phyloP scores from a whole-genome alignment of 805 yeast genomes.

The Priceomyces medius region DNA sequence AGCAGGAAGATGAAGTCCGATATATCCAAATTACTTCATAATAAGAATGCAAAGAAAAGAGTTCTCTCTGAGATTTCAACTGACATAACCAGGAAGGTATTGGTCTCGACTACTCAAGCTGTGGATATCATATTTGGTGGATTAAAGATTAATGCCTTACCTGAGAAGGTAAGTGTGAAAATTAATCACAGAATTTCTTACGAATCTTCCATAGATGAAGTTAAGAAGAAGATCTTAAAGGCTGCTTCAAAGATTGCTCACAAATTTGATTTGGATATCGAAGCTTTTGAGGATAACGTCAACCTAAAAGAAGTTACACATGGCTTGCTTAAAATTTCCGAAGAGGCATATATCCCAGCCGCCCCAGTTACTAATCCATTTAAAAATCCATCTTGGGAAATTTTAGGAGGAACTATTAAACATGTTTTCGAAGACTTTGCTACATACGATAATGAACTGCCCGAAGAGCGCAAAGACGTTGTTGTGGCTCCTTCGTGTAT shows the following conservation, averaged over 20 bases:
- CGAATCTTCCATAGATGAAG: conserved; percentile 38
- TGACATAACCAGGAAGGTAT: conserved; percentile 29
- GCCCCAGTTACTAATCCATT: conserved; percentile 40
- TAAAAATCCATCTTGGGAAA: conserved; percentile 31
- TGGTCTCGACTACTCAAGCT: conserved; percentile 49
- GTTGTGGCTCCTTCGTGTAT: conserved; percentile 34
- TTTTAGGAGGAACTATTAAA: conserved; percentile 37
- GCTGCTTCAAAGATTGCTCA: conserved; percentile 33
- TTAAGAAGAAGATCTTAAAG: conserved; percentile 29
- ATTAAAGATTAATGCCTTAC: conserved; percentile 49
- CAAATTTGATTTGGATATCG: conserved; percentile 36
- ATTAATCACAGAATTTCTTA: conserved; percentile 49
- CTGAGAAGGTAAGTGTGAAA: conserved; percentile 44
- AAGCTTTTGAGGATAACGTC: conserved; percentile 26
- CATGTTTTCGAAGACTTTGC: conserved; percentile 38
- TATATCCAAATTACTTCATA: conserved; percentile 38
- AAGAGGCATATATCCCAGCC: conserved; percentile 30
- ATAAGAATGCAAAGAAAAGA: conserved; percentile 34
- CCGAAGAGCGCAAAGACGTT: conserved; percentile 22
- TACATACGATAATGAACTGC: conserved; percentile 10
- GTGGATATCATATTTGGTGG: conserved; percentile 49
- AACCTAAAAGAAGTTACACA: conserved; percentile 22
- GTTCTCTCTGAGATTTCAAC: conserved; percentile 33
- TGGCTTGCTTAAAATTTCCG: conserved; percentile 33
- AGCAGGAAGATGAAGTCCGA: conserved; percentile 30